Evolutionary conservation across 164 flowering plant species (phyloP), one percentile per base, ranked within the genome.

Genomic region (Santalum album): DNA sequence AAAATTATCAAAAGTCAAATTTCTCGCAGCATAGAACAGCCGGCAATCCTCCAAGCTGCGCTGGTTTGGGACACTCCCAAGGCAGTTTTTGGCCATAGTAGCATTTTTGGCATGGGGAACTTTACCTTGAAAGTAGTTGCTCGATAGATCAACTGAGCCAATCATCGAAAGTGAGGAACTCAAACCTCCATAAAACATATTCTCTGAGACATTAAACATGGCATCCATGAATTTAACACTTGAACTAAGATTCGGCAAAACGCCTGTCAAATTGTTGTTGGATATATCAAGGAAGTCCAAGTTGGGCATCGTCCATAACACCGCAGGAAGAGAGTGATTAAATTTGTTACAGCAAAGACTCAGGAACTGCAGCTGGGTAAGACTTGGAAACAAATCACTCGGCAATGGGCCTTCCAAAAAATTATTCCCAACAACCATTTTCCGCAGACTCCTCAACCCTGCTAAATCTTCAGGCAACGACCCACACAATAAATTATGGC

Each of bases 241-340:
- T 7, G 47, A 47, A 24, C 54, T 54, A 17, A 53, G 49, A 45
- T 69, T 62, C 0, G 75, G 71, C 34, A 73, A 63, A 55, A 29
- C 1, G 36, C 78, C 78, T 38, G 78, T 71, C 52, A 77, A 74
- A 24, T 69, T 69, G 50, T 77, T 77, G 49, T 50, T 53, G 1
- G 81, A 73, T n/a, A 74, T 40, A 59, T 77, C 81, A 48, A 77
- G 72, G 21, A 69, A 17, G 29, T 38, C 44, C 72, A 77, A 62
- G 22, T 44, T 38, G 1, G 78, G 62, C 49, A 73, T 32, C 29
- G 69, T 49, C 76, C 69, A 69, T 3, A 71, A 21, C n/a, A 18
- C 59, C 35, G 42, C 65, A 45, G 81, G 76, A 10, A 74, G 55
- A 32, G 24, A 36, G 44, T 75, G 78, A 45, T 49, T 64, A 60